Conservation (phyloP, 495 filamentous ascomycete genomes). For the Acidomyces sp. region DNA sequence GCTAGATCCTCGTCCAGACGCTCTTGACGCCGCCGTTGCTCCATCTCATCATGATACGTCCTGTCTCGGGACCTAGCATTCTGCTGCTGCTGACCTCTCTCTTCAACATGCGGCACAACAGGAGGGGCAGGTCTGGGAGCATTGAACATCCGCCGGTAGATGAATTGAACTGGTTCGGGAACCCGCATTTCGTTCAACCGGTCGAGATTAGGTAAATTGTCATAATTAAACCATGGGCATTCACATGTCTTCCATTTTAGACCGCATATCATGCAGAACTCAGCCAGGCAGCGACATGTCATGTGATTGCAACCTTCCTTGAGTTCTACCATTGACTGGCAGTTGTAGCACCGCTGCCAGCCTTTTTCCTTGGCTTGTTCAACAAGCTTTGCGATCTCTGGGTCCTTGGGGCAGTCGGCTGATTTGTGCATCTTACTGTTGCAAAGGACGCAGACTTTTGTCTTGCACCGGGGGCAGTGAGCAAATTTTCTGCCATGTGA, state of each 20-base stretch:
- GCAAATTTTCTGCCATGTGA: slow-evolving; percentile 39
- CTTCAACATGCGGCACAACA: neutral
- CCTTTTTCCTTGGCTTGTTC: slow-evolving; percentile 57
- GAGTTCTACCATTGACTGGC: slow-evolving; percentile 61
- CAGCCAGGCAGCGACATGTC: slow-evolving; percentile 66
- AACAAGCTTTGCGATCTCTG: slow-evolving; percentile 49
- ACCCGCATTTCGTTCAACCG: slow-evolving; percentile 45
- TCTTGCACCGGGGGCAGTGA: slow-evolving; percentile 54
- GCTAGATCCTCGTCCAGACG: slow-evolving; percentile 44
- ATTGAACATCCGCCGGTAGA: slow-evolving; percentile 18
- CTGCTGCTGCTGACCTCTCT: no score
- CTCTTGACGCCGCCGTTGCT: slow-evolving; percentile 41
- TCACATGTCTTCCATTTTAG: slow-evolving; percentile 68
- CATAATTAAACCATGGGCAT: slow-evolving; percentile 67
- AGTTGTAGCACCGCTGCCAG: slow-evolving; percentile 66
- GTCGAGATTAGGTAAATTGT: slow-evolving; percentile 42
- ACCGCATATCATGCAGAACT: slow-evolving; percentile 76
- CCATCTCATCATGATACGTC: slow-evolving; percentile 40
- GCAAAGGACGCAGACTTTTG: slow-evolving; percentile 60
- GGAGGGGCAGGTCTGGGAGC: neutral
- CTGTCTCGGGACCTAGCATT: slow-evolving; percentile 1
- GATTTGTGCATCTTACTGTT: slow-evolving; percentile 58
- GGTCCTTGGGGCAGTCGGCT: slow-evolving; percentile 57
- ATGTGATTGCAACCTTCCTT: slow-evolving; percentile 77
- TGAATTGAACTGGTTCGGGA: slow-evolving; percentile 25